phyloP scores from a whole-genome alignment of 2,329 filamentous ascomycete genomes.

The Aspergillus sergii region DNA sequence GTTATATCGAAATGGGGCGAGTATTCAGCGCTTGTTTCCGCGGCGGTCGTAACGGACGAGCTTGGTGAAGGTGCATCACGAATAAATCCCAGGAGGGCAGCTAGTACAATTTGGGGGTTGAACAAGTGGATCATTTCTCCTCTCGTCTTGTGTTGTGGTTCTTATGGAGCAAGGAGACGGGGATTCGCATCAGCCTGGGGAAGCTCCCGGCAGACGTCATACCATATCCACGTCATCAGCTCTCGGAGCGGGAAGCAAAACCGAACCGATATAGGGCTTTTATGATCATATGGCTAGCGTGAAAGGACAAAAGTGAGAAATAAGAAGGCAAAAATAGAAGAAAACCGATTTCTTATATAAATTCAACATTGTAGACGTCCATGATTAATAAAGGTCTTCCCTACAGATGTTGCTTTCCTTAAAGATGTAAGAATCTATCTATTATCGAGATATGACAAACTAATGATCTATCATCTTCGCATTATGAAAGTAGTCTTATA shows the following conservation, averaged over 20 bases:
- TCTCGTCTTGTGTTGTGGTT: not conserved
- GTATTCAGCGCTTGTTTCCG: constrained; percentile 28
- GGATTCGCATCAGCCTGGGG: not conserved
- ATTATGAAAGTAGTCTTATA: rapidly evolving
- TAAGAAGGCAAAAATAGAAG: too few species aligned
- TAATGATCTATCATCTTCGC: too few species aligned
- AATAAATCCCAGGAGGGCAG: not conserved
- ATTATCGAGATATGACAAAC: rapidly evolving
- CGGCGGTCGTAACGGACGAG: constrained; percentile 8
- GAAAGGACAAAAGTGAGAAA: too few species aligned
- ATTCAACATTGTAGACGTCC: too few species aligned
- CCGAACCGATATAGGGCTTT: too few species aligned
- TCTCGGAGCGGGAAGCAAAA: too few species aligned
- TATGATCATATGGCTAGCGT: too few species aligned
- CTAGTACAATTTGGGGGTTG: not conserved
- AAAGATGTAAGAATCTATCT: too few species aligned
- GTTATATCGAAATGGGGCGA: constrained; percentile 36
- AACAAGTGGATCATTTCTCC: not conserved
- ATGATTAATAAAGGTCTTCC: too few species aligned
- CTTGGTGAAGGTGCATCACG: not conserved
- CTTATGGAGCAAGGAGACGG: not conserved
- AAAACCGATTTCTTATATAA: too few species aligned
- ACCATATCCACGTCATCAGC: too few species aligned
- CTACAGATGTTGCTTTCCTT: too few species aligned
- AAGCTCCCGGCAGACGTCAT: not conserved